Conservation (phyloP, 192 early-diverging fungal species). For the Gonapodya sp. region DNA sequence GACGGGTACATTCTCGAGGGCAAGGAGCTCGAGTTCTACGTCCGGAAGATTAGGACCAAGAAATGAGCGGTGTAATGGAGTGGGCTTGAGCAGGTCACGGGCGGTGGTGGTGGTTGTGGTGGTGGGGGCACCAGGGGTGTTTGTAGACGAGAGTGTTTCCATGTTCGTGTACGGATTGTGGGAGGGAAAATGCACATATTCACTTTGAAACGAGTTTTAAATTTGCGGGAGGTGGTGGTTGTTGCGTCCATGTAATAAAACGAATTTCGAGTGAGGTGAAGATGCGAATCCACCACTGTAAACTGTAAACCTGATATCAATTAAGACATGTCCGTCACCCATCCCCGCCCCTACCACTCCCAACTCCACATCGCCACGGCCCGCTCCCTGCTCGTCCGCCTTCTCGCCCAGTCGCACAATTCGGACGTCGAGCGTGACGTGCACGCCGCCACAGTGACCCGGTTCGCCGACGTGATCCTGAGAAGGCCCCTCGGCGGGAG, state of each 20-base stretch:
- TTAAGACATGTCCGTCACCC: not conserved
- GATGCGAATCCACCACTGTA: not conserved
- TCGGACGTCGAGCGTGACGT: too few species aligned
- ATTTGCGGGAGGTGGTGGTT: not conserved
- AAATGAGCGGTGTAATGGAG: too few species aligned
- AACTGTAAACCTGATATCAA: not conserved
- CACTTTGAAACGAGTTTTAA: too few species aligned
- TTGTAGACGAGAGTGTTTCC: too few species aligned
- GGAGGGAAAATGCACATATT: constrained; percentile 1
- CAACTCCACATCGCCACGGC: not conserved
- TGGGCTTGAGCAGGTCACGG: too few species aligned
- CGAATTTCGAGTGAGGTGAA: not conserved
- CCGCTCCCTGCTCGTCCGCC: not conserved
- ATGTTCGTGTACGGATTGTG: not conserved
- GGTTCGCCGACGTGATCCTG: not conserved
- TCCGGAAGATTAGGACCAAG: constrained; percentile 9
- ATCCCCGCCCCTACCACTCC: not conserved
- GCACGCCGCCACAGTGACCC: not conserved
- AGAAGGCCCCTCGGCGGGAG: not conserved
- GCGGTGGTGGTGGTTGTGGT: too few species aligned
- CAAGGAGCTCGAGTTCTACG: constrained; percentile 99
- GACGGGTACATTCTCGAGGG: constrained; percentile 99
- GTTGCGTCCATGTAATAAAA: not conserved
- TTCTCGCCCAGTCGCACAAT: too few species aligned
- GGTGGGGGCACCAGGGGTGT: too few species aligned